Conservation (phyloP, 805 yeast genomes). For the Myxozyma udenii region DNA sequence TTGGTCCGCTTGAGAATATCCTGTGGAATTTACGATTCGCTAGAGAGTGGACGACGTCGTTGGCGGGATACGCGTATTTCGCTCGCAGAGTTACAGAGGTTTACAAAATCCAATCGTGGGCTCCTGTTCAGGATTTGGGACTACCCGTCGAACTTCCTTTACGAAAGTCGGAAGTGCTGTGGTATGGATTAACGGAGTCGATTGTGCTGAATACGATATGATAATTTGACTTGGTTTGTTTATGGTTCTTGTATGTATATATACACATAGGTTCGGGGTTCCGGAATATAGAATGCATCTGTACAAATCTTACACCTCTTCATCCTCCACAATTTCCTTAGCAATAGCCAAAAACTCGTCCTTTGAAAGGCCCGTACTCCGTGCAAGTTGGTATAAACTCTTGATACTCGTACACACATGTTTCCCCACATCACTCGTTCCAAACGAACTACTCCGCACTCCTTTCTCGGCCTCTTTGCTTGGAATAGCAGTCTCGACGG, state of each 20-base stretch:
- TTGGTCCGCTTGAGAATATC: slow-evolving; percentile 16
- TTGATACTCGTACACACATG: slow-evolving; percentile 11
- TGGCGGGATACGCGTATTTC: slow-evolving; percentile 8
- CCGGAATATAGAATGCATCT: too few relatives aligned
- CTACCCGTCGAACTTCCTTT: slow-evolving; percentile 9
- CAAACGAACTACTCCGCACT: background rate
- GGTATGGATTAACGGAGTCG: slow-evolving; percentile 22
- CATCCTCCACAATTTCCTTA: background rate
- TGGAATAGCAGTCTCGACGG: slow-evolving; percentile 28
- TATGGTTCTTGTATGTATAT: too few relatives aligned
- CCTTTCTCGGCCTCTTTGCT: slow-evolving; percentile 25
- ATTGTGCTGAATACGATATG: too few relatives aligned
- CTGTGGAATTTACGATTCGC: slow-evolving; percentile 7
- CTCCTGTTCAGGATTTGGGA: slow-evolving; percentile 11
- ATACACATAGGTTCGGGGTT: too few relatives aligned
- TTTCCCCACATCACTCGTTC: background rate
- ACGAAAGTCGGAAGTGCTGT: slow-evolving; percentile 16
- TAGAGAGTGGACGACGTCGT: slow-evolving; percentile 11
- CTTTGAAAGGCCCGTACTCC: slow-evolving; percentile 4
- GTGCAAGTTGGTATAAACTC: slow-evolving; percentile 12
- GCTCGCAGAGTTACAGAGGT: slow-evolving; percentile 5
- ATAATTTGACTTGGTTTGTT: too few relatives aligned
- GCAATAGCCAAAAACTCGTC: slow-evolving; percentile 10
- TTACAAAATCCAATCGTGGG: slow-evolving; percentile 11
- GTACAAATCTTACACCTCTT: too few relatives aligned